These are phyloP conservation scores for Pseudocercospora fuligena DNA, from an alignment of 2,329 filamentous ascomycete species.

Conservation along the genomic window DNA sequence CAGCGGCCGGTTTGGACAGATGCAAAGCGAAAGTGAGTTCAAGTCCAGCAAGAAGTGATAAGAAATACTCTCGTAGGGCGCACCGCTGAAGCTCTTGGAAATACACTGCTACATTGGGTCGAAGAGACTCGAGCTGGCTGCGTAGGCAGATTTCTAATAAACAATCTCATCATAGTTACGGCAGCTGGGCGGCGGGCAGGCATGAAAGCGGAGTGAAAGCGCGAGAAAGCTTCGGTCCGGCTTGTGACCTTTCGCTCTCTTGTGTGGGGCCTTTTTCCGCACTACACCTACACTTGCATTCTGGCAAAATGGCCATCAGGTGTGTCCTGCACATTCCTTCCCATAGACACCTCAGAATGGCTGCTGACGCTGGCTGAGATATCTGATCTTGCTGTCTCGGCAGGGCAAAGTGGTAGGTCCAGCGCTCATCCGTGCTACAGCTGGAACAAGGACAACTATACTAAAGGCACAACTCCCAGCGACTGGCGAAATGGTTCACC, in stretches of 20 bases:
- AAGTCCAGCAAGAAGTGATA: background rate
- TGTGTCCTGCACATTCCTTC: background rate
- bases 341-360: conserved; percentile 12
- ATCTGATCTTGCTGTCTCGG: conserved; percentile 93
- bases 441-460: conserved; percentile 15
- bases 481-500: conserved; percentile 98
- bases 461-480: conserved; percentile 59
- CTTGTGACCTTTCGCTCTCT: background rate
- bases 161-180: background rate
- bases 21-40: conserved; percentile 1
- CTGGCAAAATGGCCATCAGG: background rate
- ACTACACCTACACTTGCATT: background rate
- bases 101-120: background rate
- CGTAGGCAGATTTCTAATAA: background rate
- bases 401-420: conserved; percentile 96
- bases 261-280: background rate
- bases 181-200: background rate
- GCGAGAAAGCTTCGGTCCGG: background rate
- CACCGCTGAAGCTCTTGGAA: background rate
- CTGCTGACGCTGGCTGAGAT: conserved; percentile 61
- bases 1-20: background rate
- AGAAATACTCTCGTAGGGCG: background rate
- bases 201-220: background rate
- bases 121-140: background rate
- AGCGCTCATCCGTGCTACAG: conserved; percentile 25